These are phyloP conservation scores for Plasmodium cynomolgi DNA, from an alignment of 169 alveolate species.

Conservation along the genomic window DNA sequence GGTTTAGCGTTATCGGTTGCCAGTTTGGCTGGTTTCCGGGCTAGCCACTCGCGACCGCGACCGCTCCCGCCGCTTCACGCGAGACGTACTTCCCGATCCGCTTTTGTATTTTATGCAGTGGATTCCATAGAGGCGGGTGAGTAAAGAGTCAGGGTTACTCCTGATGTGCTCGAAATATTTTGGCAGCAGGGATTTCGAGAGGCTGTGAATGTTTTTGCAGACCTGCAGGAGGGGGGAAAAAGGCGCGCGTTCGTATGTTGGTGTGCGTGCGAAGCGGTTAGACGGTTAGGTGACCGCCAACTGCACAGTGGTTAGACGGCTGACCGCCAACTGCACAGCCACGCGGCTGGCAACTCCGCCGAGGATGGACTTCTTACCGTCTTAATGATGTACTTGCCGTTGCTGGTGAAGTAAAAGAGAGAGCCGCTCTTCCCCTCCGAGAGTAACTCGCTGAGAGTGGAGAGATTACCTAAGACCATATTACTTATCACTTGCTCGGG, in stretches of 20 bases:
- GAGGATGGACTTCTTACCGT: too few relatives aligned
- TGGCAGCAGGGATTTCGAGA: conserved; percentile 30
- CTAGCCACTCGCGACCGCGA: too few relatives aligned
- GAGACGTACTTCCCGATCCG: conserved; percentile 10
- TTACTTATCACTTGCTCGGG: conserved; percentile 96
- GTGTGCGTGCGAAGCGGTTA: too few relatives aligned
- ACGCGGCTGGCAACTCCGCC: too few relatives aligned
- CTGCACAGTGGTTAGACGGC: neutral
- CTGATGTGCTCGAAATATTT: conserved; percentile 73
- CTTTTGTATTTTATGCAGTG: conserved; percentile 88
- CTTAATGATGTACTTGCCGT: conserved; percentile 89
- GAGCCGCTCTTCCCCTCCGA: conserved; percentile 97
- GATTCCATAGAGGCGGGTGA: conserved; percentile 92
- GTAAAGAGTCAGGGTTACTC: conserved; percentile 84
- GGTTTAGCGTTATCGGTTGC: neutral
- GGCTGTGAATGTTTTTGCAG: conserved; percentile 9
- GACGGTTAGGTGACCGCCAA: neutral
- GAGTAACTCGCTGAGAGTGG: conserved; percentile 93
- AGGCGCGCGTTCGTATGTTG: too few relatives aligned
- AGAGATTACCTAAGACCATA: conserved; percentile 95
- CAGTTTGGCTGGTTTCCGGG: too few relatives aligned
- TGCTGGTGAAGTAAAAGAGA: conserved; percentile 95
- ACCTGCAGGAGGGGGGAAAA: conserved; percentile 10
- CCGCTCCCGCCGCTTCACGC: neutral
- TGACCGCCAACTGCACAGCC: neutral